Percentiles rank a stretch among this genome's conserved stretches.
phyloP scores from a whole-genome alignment of 352 stramenopile species.

The Phytophthora palmivora region DNA sequence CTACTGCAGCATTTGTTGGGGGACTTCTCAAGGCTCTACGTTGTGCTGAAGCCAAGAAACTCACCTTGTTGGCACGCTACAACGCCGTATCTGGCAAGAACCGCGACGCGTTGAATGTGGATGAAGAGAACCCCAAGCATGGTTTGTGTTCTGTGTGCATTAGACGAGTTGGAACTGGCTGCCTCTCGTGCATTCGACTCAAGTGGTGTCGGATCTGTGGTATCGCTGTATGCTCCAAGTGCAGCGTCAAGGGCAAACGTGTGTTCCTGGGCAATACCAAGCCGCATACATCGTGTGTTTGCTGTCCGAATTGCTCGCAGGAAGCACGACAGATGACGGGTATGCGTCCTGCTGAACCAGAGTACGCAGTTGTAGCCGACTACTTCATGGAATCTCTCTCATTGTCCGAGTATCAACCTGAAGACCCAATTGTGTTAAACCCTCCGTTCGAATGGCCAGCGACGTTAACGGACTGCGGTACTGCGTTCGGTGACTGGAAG shows the following conservation, averaged over 20 bases:
- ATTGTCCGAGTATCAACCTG: not conserved
- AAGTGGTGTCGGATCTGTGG: slow-evolving; percentile 47
- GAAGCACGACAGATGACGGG: slow-evolving; percentile 40
- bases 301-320: slow-evolving; percentile 39
- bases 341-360: slow-evolving; percentile 19
- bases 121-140: slow-evolving; percentile 22
- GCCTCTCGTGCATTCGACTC: slow-evolving; percentile 25
- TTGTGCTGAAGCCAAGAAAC: slow-evolving; percentile 51
- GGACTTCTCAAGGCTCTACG: slow-evolving; percentile 31
- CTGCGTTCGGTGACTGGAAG: slow-evolving; percentile 19
- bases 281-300: slow-evolving; percentile 20
- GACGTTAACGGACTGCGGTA: not conserved
- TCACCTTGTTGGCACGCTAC: slow-evolving; percentile 41
- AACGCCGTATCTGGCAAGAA: slow-evolving; percentile 28
- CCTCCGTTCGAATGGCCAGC: not conserved
- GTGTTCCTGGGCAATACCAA: slow-evolving; percentile 39
- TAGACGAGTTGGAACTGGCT: slow-evolving; percentile 17
- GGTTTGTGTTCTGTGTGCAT: slow-evolving; percentile 36
- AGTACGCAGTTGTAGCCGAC: slow-evolving; percentile 33
- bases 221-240: slow-evolving; percentile 45
- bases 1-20: slow-evolving; percentile 37
- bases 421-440: slow-evolving; percentile 2
- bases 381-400: slow-evolving; percentile 22
- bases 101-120: slow-evolving; percentile 26
- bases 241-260: slow-evolving; percentile 48